Percentiles rank a stretch among this genome's conserved stretches.
phyloP scores from a whole-genome alignment of 2,329 filamentous ascomycete genomes.

The Pestalotiopsis sp. region DNA sequence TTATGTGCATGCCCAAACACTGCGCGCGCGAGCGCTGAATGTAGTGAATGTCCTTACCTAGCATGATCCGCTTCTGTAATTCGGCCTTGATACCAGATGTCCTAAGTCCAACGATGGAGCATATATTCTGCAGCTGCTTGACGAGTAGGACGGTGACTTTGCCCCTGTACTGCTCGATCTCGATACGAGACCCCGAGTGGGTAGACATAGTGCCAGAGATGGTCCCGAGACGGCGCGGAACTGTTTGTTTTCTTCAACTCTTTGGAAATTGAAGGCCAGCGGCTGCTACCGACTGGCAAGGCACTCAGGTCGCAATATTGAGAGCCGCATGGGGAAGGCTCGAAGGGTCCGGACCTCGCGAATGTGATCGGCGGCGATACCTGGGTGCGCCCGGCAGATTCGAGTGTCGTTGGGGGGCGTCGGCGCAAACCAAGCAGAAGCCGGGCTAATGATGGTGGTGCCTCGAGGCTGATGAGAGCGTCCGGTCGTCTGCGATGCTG shows the following conservation, averaged over 20 bases:
- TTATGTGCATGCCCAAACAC: constrained; percentile 12
- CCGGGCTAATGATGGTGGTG: too few species aligned
- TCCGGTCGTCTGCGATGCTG: too few species aligned
- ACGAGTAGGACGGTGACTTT: constrained; percentile 50
- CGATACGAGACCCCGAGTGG: constrained; percentile 25
- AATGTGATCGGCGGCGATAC: background rate
- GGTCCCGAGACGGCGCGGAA: background rate
- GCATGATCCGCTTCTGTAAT: constrained; percentile 76
- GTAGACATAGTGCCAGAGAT: constrained; percentile 23
- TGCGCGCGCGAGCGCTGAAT: background rate
- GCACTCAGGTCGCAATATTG: constrained; percentile 19
- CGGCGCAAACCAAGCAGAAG: too few species aligned
- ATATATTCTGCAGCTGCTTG: constrained; percentile 74
- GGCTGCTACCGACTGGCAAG: constrained; percentile 25
- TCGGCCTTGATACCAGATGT: constrained; percentile 85
- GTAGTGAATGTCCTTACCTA: constrained; percentile 63
- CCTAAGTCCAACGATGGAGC: constrained; percentile 72
- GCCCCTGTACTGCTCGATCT: constrained; percentile 43
- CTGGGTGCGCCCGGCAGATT: background rate
- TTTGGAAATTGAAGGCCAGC: background rate
- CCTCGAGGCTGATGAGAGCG: too few species aligned
- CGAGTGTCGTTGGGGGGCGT: too few species aligned
- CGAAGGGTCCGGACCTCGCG: background rate
- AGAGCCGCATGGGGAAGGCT: constrained; percentile 30
- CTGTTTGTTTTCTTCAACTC: background rate